phyloP scores from a whole-genome alignment of 352 stramenopile species.

The Phytopythium montanum region DNA sequence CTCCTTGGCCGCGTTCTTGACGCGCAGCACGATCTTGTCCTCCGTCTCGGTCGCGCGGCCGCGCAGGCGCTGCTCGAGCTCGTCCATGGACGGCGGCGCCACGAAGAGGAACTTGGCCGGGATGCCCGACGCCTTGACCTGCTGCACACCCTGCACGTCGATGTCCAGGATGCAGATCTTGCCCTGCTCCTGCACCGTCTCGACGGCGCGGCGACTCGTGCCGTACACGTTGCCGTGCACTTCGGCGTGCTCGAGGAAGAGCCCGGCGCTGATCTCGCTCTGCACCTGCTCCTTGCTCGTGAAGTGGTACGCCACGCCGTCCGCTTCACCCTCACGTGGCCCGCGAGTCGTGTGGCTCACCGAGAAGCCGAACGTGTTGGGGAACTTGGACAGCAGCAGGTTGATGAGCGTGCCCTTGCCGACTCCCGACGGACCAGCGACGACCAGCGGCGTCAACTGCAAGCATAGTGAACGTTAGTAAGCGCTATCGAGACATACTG shows the following conservation, averaged over 20 bases:
- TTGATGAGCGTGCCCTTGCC: conserved; percentile 97
- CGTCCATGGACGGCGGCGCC: conserved; percentile 92
- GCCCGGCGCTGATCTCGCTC: conserved; percentile 90
- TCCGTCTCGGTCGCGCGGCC: conserved; percentile 95
- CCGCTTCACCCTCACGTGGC: conserved; percentile 91
- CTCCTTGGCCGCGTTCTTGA: conserved; percentile 93
- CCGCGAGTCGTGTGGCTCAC: conserved; percentile 97
- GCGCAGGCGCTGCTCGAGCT: conserved; percentile 93
- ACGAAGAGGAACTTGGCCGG: conserved; percentile 96
- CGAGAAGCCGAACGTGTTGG: conserved; percentile 92
- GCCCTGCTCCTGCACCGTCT: conserved; percentile 88
- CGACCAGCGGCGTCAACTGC: conserved; percentile 83
- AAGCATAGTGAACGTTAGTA: not conserved
- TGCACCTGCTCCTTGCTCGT: conserved; percentile 91
- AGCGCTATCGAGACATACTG: too few relatives aligned
- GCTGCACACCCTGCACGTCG: conserved; percentile 96
- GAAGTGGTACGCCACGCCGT: conserved; percentile 98
- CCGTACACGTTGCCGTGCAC: conserved; percentile 98
- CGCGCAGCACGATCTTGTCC: conserved; percentile 92
- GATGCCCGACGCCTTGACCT: conserved; percentile 90
- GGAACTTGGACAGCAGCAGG: conserved; percentile 83
- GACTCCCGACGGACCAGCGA: conserved; percentile 89
- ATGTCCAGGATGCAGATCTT: conserved; percentile 99
- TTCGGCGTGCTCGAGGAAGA: conserved; percentile 97
- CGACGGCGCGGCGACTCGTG: conserved; percentile 91